A percentile compares a stretch with the other conserved stretches of the same genome.
phyloP scores from a whole-genome alignment of 495 filamentous ascomycete species.

The Penicillium subrubescens region DNA sequence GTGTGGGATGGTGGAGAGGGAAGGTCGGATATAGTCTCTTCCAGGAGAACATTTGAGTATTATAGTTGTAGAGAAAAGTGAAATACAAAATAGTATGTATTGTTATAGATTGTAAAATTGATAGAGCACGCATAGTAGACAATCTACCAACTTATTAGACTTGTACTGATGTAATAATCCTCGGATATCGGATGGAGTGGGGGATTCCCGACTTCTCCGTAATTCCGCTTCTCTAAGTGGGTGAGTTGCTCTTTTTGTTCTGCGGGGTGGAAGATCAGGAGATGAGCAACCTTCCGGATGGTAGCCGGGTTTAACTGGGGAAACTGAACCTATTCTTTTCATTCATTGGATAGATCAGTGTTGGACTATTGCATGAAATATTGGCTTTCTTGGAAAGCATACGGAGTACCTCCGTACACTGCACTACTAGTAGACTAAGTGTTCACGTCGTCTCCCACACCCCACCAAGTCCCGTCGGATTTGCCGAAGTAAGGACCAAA shows the following conservation, averaged over 20 bases:
- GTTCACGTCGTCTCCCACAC: background rate
- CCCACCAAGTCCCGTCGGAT: constrained; percentile 11
- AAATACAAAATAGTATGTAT: background rate
- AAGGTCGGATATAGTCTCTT: constrained; percentile 25
- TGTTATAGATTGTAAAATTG: background rate
- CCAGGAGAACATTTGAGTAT: background rate
- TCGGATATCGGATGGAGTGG: constrained; percentile 1
- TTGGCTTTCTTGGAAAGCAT: background rate
- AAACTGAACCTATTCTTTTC: background rate
- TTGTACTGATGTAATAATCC: background rate
- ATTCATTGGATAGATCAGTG: background rate
- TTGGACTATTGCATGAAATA: background rate
- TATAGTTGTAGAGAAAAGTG: background rate
- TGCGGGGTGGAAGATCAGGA: constrained; percentile 16
- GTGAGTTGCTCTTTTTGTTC: background rate
- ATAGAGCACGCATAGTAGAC: background rate
- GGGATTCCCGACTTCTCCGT: constrained; percentile 4
- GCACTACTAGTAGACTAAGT: no score
- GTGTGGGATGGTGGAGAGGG: constrained; percentile 4
- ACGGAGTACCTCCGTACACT: background rate
- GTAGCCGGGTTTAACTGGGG: background rate
- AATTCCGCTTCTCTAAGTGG: constrained; percentile 15
- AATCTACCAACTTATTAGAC: background rate
- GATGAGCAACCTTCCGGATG: background rate
- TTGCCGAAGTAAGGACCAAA: constrained; percentile 9